Evolutionary conservation across 805 yeast species (phyloP).

Genomic region (Candida palmyrensis): DNA sequence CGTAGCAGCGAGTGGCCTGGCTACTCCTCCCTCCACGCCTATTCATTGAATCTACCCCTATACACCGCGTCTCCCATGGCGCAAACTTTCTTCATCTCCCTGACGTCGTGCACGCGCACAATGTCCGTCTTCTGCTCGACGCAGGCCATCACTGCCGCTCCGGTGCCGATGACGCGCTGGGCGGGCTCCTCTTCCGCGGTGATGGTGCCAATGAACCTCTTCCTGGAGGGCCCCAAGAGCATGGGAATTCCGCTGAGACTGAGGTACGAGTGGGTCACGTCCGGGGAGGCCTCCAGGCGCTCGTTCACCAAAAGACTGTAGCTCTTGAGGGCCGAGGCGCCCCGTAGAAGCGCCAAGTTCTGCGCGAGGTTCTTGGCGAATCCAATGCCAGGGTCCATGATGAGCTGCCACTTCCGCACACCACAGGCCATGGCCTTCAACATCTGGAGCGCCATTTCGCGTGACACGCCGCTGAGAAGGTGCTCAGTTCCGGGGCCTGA

Average conservation of each 20-base stretch:
- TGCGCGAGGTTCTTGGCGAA: constrained; percentile 82
- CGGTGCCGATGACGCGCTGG: constrained; percentile 72
- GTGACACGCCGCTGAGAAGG: constrained; percentile 52
- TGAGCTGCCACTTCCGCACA: constrained; percentile 82
- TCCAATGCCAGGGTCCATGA: constrained; percentile 93
- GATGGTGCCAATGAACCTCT: constrained; percentile 75
- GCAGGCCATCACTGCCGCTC: constrained; percentile 68
- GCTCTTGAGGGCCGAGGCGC: constrained; percentile 42
- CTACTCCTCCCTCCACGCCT: too few relatives aligned
- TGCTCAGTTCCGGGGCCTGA: constrained; percentile 17
- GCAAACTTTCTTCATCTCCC: constrained; percentile 42
- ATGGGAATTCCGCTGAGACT: constrained; percentile 57
- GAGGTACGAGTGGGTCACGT: constrained; percentile 20
- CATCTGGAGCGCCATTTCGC: constrained; percentile 59
- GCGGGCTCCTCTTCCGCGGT: constrained; percentile 52
- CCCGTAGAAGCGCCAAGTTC: constrained; percentile 60
- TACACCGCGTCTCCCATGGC: constrained; percentile 73
- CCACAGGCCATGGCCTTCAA: constrained; percentile 55
- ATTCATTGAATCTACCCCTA: too few relatives aligned
- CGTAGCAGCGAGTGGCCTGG: too few relatives aligned
- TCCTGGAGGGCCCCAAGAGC: constrained; percentile 84
- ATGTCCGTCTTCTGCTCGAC: constrained; percentile 72
- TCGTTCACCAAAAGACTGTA: constrained; percentile 32
- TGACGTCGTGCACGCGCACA: constrained; percentile 84
- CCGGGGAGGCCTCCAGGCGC: constrained; percentile 9